Percentiles rank a stretch among this genome's conserved stretches.
Conservation (phyloP, 495 filamentous ascomycete genomes). For the Xylaria palmicola region DNA sequence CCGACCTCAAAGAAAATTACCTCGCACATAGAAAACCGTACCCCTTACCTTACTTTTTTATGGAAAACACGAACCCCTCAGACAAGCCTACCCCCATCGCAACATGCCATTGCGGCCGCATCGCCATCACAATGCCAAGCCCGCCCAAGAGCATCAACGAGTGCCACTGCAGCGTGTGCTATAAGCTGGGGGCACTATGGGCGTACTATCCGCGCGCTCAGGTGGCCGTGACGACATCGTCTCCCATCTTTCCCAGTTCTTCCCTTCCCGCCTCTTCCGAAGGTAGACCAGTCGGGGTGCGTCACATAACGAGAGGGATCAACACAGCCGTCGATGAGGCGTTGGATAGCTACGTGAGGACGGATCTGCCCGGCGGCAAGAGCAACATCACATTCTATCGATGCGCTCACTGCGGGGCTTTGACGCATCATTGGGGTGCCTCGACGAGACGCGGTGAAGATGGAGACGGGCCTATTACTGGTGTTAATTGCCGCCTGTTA, state of each 20-base stretch:
- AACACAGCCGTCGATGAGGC: neutral
- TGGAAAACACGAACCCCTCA: neutral
- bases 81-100: neutral
- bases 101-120: constrained; percentile 37
- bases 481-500: constrained; percentile 3
- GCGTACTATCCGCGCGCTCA: constrained; percentile 34
- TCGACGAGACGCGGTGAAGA: neutral
- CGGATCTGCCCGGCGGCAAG: neutral
- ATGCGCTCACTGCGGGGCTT: neutral
- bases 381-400: neutral
- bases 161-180: constrained; percentile 38
- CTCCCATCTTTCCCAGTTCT: neutral
- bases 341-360: neutral
- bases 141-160: constrained; percentile 31
- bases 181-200: constrained; percentile 35
- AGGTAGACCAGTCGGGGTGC: neutral
- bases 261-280: neutral
- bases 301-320: neutral
- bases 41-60: too few relatives aligned
- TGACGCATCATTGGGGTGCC: neutral
- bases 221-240: constrained; percentile 18
- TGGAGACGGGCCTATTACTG: neutral
- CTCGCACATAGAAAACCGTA: neutral
- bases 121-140: constrained; percentile 30
- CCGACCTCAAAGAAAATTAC: neutral